A percentile compares a stretch with the other conserved stretches of the same genome.
Evolutionary conservation across 164 flowering plant genomes (phyloP).

Genomic region (Houttuynia cordata): DNA sequence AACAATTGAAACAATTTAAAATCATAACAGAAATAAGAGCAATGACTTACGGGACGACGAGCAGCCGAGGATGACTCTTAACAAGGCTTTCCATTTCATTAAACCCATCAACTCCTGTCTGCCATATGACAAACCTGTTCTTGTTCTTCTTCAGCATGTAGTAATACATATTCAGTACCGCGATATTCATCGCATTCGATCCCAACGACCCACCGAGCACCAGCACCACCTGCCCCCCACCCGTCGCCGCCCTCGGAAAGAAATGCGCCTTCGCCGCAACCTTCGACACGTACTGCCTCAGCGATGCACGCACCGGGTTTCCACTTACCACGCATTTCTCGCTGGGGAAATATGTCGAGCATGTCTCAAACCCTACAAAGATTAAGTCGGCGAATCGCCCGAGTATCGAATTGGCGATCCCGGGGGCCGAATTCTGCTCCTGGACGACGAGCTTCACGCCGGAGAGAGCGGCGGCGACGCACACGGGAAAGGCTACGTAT

Average conservation of each 20-base stretch:
- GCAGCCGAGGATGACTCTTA: slow-evolving; percentile 39
- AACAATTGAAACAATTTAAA: too few species aligned
- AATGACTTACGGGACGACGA: slow-evolving; percentile 50
- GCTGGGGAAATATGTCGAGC: slow-evolving; percentile 39
- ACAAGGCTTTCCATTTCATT: slow-evolving; percentile 84
- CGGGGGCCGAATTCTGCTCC: slow-evolving; percentile 68
- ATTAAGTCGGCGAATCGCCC: slow-evolving; percentile 41
- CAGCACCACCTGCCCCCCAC: slow-evolving; percentile 36
- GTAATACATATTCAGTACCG: slow-evolving; percentile 45
- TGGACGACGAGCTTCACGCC: slow-evolving; percentile 51
- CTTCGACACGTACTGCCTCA: slow-evolving; percentile 31
- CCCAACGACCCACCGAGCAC: slow-evolving; percentile 76
- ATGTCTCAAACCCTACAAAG: slow-evolving; percentile 48
- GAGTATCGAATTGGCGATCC: slow-evolving; percentile 50
- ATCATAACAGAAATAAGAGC: neutral
- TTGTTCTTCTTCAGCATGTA: slow-evolving; percentile 40
- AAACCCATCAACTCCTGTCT: slow-evolving; percentile 54
- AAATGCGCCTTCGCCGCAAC: slow-evolving; percentile 38
- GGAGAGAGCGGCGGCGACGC: slow-evolving; percentile 35
- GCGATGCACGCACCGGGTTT: slow-evolving; percentile 55
- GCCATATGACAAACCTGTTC: slow-evolving; percentile 61
- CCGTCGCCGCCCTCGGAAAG: slow-evolving; percentile 26
- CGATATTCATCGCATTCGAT: slow-evolving; percentile 56
- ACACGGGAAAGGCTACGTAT: slow-evolving; percentile 53
- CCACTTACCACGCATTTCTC: slow-evolving; percentile 48